A percentile compares a stretch with the other conserved stretches of the same genome.
Evolutionary conservation across 2,329 filamentous ascomycete species (phyloP).

Genomic region (Sporothrix protearum): DNA sequence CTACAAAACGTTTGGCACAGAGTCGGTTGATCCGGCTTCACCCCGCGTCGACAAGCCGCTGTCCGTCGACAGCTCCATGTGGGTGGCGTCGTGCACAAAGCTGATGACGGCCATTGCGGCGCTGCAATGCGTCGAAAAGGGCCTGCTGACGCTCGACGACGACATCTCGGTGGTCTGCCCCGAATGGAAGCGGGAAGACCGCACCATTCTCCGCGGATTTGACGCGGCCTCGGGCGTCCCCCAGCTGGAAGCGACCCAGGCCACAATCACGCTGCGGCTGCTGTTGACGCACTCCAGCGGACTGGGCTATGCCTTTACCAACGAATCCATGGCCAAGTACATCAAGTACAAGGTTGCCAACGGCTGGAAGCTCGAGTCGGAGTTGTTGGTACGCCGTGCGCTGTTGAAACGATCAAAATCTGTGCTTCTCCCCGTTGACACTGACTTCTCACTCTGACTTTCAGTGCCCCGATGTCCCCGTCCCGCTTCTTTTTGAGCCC

Average conservation of each 20-base stretch:
- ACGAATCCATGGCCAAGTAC: not conserved
- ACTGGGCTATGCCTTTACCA: not conserved
- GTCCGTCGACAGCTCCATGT: constrained; percentile 8
- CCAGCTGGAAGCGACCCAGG: not conserved
- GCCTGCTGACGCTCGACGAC: not conserved
- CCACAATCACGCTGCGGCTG: not conserved
- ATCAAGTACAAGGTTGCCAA: not conserved
- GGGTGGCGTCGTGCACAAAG: constrained; percentile 13
- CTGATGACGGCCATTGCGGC: constrained; percentile 12
- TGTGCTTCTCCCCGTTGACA: too few relatives aligned
- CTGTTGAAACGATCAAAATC: too few relatives aligned
- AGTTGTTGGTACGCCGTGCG: not conserved
- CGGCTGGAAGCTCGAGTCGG: not conserved
- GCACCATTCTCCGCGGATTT: not conserved
- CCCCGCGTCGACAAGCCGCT: not conserved
- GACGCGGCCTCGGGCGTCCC: not conserved
- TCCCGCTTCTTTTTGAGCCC: not conserved
- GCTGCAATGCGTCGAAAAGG: not conserved
- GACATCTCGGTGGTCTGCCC: not conserved
- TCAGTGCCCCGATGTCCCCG: not conserved
- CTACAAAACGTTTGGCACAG: constrained; percentile 6
- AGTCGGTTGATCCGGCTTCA: not conserved
- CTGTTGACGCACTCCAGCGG: constrained; percentile 5
- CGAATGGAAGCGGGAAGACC: not conserved
- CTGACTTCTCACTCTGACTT: too few relatives aligned